Evolutionary conservation across 2,329 filamentous ascomycete species (phyloP).

Genomic region (Tolypocladium pustulatum): DNA sequence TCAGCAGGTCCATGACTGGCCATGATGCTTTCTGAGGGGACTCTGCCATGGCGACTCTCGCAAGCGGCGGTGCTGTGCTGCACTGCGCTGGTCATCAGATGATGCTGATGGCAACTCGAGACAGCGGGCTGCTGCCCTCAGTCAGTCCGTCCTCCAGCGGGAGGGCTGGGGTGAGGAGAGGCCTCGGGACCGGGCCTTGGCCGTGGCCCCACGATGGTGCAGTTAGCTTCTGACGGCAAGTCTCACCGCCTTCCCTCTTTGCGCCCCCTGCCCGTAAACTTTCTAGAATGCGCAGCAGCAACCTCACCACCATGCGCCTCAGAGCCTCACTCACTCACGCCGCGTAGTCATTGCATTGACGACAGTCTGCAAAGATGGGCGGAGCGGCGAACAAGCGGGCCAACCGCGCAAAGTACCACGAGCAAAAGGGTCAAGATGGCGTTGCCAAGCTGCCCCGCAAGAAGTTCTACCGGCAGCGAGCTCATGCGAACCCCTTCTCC

Average conservation of each 20-base stretch:
- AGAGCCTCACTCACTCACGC: neutral
- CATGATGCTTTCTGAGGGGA: constrained; percentile 12
- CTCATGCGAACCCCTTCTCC: constrained; percentile 96
- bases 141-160: neutral
- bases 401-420: constrained; percentile 57
- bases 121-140: neutral
- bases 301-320: neutral
- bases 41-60: constrained; percentile 14
- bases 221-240: neutral
- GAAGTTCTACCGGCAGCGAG: constrained; percentile 91
- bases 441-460: constrained; percentile 69
- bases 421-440: constrained; percentile 38
- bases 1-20: constrained; percentile 13
- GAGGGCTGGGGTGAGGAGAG: neutral
- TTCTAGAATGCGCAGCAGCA: neutral
- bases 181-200: neutral
- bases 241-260: constrained; percentile 8
- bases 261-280: neutral
- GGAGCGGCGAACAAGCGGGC: constrained; percentile 41
- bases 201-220: neutral
- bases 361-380: constrained; percentile 11
- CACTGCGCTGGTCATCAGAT: neutral
- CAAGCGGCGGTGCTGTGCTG: neutral
- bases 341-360: neutral
- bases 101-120: neutral